These are phyloP conservation scores for Cyathus olla DNA, from an alignment of 1,284 basidiomycete genomes.

Conservation along the genomic window DNA sequence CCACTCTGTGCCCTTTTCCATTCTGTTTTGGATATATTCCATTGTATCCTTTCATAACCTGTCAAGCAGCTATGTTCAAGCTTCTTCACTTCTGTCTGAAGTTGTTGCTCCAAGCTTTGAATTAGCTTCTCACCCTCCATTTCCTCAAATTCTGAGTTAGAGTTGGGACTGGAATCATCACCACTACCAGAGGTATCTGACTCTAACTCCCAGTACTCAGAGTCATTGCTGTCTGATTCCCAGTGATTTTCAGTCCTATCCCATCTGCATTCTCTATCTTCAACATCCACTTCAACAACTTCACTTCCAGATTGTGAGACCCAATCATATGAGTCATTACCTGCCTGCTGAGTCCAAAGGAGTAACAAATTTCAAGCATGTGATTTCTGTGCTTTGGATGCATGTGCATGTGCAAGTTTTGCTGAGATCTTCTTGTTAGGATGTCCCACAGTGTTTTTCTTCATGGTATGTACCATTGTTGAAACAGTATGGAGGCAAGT, in stretches of 20 bases:
- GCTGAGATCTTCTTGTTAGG: no score
- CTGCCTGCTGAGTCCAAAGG: no score
- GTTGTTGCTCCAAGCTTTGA: not conserved
- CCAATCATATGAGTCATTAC: no score
- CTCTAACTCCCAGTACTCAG: not conserved
- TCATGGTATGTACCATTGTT: no score
- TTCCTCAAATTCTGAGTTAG: not conserved
- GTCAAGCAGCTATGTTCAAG: not conserved
- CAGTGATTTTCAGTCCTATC: not conserved
- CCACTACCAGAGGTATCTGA: not conserved
- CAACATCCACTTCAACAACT: no score
- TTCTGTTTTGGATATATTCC: not conserved
- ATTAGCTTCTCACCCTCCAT: not conserved
- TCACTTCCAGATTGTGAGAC: no score
- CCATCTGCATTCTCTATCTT: not conserved
- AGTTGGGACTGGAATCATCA: not conserved
- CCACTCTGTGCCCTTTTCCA: constrained; percentile 12
- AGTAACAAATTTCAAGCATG: no score
- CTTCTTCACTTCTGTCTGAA: not conserved
- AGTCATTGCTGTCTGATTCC: not conserved
- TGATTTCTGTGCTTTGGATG: no score
- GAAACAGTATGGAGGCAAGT: no score
- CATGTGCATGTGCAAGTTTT: no score
- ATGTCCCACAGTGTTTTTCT: no score
- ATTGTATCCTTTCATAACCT: not conserved